These are phyloP conservation scores for Heliocybe sulcata DNA, from an alignment of 1,284 basidiomycete genomes.

Conservation along the genomic window DNA sequence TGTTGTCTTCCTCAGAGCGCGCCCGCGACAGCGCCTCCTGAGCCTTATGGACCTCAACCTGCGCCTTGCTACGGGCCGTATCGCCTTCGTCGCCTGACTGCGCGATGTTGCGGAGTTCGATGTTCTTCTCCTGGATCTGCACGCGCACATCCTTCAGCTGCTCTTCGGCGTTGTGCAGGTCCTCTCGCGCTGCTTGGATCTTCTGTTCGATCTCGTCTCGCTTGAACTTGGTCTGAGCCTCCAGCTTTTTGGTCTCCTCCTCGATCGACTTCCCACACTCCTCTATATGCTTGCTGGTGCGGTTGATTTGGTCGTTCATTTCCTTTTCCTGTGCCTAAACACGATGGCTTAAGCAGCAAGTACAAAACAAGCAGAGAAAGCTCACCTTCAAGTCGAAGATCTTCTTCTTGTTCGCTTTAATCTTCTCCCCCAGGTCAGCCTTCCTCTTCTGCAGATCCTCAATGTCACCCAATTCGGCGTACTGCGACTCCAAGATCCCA, in stretches of 20 bases:
- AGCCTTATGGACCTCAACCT: conserved; percentile 33
- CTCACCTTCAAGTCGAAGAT: conserved; percentile 41
- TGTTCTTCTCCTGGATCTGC: conserved; percentile 21
- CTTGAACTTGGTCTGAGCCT: conserved; percentile 50
- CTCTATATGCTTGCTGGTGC: conserved; percentile 36
- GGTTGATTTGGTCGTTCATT: conserved; percentile 36
- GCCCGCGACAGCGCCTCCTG: conserved; percentile 41
- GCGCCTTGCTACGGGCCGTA: conserved; percentile 20
- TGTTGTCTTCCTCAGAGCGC: conserved; percentile 42
- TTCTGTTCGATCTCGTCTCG: conserved; percentile 47
- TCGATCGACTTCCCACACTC: conserved; percentile 45
- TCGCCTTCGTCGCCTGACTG: conserved; percentile 27
- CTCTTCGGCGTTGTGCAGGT: conserved; percentile 15
- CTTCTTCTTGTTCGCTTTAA: conserved; percentile 37
- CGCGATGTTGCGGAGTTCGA: conserved; percentile 24
- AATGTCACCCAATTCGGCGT: conserved; percentile 42
- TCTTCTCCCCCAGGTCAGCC: conserved; percentile 33
- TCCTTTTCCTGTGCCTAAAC: conserved; percentile 16
- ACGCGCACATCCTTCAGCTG: conserved; percentile 27
- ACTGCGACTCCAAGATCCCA: conserved; percentile 36
- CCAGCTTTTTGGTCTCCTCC: conserved; percentile 48
- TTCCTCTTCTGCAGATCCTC: conserved; percentile 41
- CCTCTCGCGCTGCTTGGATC: conserved; percentile 34
- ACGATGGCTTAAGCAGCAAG: not conserved
- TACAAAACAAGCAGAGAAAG: not conserved